Percentiles rank a stretch among this genome's conserved stretches.
These are phyloP conservation scores for Circinella umbellata DNA, from an alignment of 371 early-diverging fungal species.

Conservation along the genomic window DNA sequence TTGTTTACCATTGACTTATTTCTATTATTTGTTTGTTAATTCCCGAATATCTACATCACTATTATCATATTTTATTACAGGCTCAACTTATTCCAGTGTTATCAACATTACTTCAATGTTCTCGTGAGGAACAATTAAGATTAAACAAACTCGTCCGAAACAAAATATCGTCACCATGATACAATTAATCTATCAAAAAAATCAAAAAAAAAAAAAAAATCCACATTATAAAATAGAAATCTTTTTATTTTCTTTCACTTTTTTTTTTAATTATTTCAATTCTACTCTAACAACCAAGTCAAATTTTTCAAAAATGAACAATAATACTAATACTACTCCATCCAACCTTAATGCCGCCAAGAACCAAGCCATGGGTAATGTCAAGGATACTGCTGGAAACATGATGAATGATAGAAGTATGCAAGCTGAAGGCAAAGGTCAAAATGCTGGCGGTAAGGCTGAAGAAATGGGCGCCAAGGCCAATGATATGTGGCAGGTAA, in stretches of 20 bases:
- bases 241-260: background rate
- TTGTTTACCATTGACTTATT: no score
- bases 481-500: conserved; percentile 14
- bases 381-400: conserved; percentile 48
- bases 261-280: background rate
- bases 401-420: conserved; percentile 41
- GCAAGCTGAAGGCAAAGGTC: conserved; percentile 43
- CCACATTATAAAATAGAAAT: background rate
- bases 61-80: conserved; percentile 8
- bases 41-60: background rate
- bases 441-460: conserved; percentile 38
- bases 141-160: conserved; percentile 28
- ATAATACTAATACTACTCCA: conserved; percentile 21
- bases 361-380: conserved; percentile 46
- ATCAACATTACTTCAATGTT: conserved; percentile 37
- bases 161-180: conserved; percentile 13
- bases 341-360: no score
- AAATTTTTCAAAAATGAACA: background rate
- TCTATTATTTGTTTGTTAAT: conserved; percentile 6
- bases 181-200: background rate
- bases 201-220: background rate
- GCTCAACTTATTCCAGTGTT: conserved; percentile 41
- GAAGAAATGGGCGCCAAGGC: conserved; percentile 36
- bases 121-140: conserved; percentile 33
- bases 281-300: background rate